Conservation (phyloP, 164 flowering plant genomes). For the Magnolia sinica region DNA sequence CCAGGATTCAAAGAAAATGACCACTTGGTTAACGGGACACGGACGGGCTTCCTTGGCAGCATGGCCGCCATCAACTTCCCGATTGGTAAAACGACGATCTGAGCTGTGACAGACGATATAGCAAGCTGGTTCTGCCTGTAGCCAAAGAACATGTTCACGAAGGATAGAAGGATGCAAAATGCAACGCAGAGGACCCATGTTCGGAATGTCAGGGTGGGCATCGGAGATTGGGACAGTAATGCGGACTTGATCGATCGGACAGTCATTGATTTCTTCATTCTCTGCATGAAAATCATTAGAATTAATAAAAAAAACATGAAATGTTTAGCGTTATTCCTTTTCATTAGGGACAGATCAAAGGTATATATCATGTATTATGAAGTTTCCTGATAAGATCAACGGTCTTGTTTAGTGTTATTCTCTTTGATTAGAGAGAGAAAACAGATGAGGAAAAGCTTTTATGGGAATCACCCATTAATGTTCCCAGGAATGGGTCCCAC, state of each 20-base stretch:
- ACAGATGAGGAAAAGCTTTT: too few species aligned
- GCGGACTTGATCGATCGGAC: slow-evolving; percentile 16
- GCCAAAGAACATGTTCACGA: slow-evolving; percentile 13
- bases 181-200: slow-evolving; percentile 12
- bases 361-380: too few species aligned
- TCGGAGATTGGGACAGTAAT: slow-evolving; percentile 15
- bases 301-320: neutral
- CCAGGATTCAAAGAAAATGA: slow-evolving; percentile 13
- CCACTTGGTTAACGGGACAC: neutral
- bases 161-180: slow-evolving; percentile 2
- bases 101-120: slow-evolving; percentile 4
- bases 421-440: too few species aligned
- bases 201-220: slow-evolving; percentile 16
- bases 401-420: too few species aligned
- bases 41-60: slow-evolving; percentile 6
- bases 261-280: neutral
- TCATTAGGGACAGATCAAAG: too few species aligned
- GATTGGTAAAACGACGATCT: slow-evolving; percentile 9
- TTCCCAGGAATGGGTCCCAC: too few species aligned
- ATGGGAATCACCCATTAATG: too few species aligned
- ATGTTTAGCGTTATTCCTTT: too few species aligned
- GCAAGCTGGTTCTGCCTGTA: slow-evolving; percentile 1
- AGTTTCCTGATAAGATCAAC: too few species aligned
- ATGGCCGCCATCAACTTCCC: slow-evolving; percentile 13
- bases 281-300: neutral